Conservation (phyloP, 352 stramenopile species). For the Pythium oligandrum region DNA sequence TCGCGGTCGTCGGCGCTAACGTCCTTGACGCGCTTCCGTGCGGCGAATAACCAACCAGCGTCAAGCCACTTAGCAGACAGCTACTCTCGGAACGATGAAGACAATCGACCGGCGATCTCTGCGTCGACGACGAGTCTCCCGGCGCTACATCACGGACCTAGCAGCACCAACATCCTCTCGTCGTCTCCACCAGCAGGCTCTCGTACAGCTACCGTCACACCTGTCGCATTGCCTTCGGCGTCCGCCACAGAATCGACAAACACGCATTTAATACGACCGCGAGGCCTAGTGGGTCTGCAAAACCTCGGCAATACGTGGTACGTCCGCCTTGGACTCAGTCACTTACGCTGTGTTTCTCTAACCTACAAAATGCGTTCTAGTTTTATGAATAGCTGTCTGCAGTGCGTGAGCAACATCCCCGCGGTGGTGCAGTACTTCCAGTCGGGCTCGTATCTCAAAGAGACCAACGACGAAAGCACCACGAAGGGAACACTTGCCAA, state of each 20-base stretch:
- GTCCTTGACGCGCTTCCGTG: constrained; percentile 33
- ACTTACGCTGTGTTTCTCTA: no score
- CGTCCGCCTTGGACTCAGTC: not conserved
- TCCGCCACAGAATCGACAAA: not conserved
- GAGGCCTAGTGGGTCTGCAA: constrained; percentile 30
- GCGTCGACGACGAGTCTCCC: constrained; percentile 1
- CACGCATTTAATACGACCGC: not conserved
- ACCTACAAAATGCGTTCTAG: constrained; percentile 15
- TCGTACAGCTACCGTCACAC: not conserved
- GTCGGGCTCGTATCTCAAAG: constrained; percentile 30
- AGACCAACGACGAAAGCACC: constrained; percentile 53
- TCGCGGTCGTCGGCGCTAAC: constrained; percentile 27
- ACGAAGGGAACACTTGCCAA: constrained; percentile 53
- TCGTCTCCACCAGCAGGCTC: not conserved
- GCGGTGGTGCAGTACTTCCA: constrained; percentile 52
- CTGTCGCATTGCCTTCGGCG: not conserved
- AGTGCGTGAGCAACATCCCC: constrained; percentile 75
- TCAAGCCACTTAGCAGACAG: not conserved
- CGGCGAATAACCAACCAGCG: constrained; percentile 13
- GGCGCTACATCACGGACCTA: not conserved
- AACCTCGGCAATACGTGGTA: constrained; percentile 45
- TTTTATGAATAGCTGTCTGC: constrained; percentile 87
- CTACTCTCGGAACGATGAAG: not conserved
- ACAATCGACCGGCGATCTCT: no score
- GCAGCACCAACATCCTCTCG: not conserved